Conservation (phyloP, 768 basidiomycete genomes). For the Rhodosporidiobolus odoratus region DNA sequence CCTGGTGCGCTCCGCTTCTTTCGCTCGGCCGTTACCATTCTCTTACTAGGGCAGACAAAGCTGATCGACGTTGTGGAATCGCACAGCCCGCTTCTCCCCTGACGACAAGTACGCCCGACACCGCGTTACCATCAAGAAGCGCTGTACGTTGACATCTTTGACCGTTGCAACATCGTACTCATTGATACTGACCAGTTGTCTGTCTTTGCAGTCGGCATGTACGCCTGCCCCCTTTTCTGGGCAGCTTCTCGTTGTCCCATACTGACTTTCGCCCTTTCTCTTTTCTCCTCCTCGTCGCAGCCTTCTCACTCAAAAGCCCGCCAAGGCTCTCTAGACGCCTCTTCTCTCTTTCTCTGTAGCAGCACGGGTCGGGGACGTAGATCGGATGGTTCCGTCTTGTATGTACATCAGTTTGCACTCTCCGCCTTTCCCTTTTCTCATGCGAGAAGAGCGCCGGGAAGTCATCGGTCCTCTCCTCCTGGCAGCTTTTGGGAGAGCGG, state of each 20-base stretch:
- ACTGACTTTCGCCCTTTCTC: neutral
- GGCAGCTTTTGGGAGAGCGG: too few relatives aligned
- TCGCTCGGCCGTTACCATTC: neutral
- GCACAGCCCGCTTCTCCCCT: slow-evolving; percentile 87
- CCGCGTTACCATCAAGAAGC: slow-evolving; percentile 93
- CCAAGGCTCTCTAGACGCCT: slow-evolving; percentile 68
- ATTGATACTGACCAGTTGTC: neutral
- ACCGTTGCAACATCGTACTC: too few relatives aligned
- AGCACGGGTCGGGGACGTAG: too few relatives aligned
- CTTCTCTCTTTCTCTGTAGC: too few relatives aligned
- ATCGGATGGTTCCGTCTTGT: too few relatives aligned
- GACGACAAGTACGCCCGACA: slow-evolving; percentile 99
- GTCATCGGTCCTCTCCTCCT: too few relatives aligned
- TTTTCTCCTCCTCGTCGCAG: slow-evolving; percentile 53
- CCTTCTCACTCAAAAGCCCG: slow-evolving; percentile 80
- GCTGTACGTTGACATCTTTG: slow-evolving; percentile 48
- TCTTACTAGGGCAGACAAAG: neutral
- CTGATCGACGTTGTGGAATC: too few relatives aligned
- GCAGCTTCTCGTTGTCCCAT: too few relatives aligned
- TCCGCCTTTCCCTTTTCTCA: too few relatives aligned
- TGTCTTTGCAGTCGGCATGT: slow-evolving; percentile 13
- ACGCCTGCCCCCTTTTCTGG: neutral
- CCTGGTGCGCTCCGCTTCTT: slow-evolving; percentile 64
- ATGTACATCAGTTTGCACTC: too few relatives aligned
- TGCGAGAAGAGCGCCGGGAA: too few relatives aligned